Evolutionary conservation across 208 protist genomes (phyloP).

Genomic region (Dictyostelium gargantuum): DNA sequence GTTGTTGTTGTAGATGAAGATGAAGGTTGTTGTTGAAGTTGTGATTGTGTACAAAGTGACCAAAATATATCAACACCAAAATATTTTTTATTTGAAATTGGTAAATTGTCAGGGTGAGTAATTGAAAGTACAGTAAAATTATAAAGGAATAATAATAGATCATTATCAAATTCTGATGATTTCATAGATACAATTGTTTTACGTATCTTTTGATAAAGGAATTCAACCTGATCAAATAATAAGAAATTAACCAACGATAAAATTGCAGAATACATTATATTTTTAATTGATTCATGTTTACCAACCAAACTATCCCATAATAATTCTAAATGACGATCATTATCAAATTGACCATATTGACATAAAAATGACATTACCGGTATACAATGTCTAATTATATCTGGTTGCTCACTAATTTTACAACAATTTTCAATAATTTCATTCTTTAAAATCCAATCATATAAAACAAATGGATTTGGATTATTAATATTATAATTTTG

Average conservation of each 20-base stretch:
- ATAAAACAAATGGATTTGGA: constrained; percentile 12
- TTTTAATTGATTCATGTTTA: constrained; percentile 58
- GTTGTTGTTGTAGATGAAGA: background rate
- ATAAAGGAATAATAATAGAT: constrained; percentile 23
- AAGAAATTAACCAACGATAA: background rate
- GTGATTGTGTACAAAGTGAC: constrained; percentile 12
- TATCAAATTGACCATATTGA: background rate
- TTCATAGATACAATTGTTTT: background rate
- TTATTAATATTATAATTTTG: background rate
- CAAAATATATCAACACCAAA: constrained; percentile 75
- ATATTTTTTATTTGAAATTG: constrained; percentile 24
- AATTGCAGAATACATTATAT: constrained; percentile 24
- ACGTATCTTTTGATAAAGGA: constrained; percentile 10
- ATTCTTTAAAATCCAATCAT: constrained; percentile 44
- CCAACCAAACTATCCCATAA: constrained; percentile 40
- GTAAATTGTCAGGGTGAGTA: constrained; percentile 26
- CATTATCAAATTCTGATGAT: constrained; percentile 25
- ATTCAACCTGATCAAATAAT: background rate
- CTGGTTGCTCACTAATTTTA: constrained; percentile 56
- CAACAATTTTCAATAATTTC: constrained; percentile 59
- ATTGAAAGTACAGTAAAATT: constrained; percentile 13
- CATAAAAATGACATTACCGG: constrained; percentile 37
- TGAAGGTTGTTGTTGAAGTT: background rate
- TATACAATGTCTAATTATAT: constrained; percentile 48
- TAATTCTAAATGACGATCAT: constrained; percentile 9